These are phyloP conservation scores for Podospora pseudocomata DNA, from an alignment of 495 filamentous ascomycete species.

Conservation along the genomic window DNA sequence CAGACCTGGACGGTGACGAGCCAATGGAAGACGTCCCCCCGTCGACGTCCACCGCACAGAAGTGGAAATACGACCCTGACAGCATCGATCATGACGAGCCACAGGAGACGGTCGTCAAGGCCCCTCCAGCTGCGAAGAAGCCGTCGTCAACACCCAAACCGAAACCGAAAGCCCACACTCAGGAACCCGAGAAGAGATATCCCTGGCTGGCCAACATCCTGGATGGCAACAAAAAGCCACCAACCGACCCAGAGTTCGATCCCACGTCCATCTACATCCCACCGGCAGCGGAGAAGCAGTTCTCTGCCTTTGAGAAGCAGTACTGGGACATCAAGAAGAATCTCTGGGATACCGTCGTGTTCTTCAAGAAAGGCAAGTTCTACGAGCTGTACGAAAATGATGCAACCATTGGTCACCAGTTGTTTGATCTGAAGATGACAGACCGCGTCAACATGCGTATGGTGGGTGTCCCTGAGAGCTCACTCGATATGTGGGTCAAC, in stretches of 20 bases:
- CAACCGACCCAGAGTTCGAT: conserved; percentile 84
- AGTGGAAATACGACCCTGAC: conserved; percentile 87
- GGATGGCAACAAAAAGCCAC: conserved; percentile 77
- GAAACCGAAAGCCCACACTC: conserved; percentile 65
- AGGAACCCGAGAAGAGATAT: conserved; percentile 78
- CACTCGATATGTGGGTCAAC: conserved; percentile 86
- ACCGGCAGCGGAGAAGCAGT: conserved; percentile 65
- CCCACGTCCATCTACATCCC: conserved; percentile 90
- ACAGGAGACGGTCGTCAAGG: neutral
- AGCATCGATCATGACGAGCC: conserved; percentile 58
- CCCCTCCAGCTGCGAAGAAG: conserved; percentile 41
- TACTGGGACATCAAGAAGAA: conserved; percentile 99
- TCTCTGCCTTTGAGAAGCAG: conserved; percentile 94
- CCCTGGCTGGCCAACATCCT: conserved; percentile 80
- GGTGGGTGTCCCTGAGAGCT: conserved; percentile 91
- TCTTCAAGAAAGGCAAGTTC: conserved; percentile 99
- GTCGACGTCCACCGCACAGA: conserved; percentile 67
- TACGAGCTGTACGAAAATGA: conserved; percentile 99
- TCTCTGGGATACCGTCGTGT: conserved; percentile 94
- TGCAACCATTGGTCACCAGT: conserved; percentile 92
- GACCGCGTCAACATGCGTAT: conserved; percentile 99
- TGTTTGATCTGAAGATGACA: conserved; percentile 97
- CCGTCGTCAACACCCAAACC: conserved; percentile 30
- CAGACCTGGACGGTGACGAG: conserved; percentile 24
- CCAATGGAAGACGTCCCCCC: conserved; percentile 51